Conservation (phyloP, 2,329 filamentous ascomycete genomes). For the Phyllosticta citriasiana region DNA sequence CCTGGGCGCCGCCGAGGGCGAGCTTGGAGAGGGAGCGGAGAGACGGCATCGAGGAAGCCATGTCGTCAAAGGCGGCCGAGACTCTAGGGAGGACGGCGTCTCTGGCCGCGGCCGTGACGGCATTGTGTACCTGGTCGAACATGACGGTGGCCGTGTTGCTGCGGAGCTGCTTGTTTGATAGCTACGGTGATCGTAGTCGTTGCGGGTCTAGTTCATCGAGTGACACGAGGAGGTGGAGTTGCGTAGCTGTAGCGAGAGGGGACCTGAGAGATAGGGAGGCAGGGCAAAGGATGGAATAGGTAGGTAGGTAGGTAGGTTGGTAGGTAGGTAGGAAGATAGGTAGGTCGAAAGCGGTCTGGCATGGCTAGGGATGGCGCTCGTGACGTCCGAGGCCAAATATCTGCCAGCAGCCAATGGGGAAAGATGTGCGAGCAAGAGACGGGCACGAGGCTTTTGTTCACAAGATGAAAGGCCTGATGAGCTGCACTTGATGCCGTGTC, state of each 20-base stretch:
- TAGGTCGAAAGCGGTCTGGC: neutral
- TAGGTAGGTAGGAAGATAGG: too few species aligned
- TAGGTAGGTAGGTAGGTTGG: neutral
- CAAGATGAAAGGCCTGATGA: neutral
- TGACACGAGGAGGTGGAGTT: neutral
- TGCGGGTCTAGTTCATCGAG: neutral
- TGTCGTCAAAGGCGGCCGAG: constrained; percentile 7
- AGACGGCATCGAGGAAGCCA: constrained; percentile 25
- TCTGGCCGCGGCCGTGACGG: constrained; percentile 3
- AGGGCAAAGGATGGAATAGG: neutral
- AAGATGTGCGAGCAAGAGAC: neutral
- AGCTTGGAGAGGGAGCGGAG: constrained; percentile 27
- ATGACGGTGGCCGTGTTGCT: neutral
- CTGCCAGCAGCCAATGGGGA: neutral
- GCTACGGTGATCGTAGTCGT: neutral
- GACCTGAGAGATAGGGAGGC: neutral
- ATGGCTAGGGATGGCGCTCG: neutral
- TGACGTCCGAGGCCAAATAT: neutral
- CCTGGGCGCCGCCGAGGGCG: constrained; percentile 24
- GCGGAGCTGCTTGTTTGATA: neutral
- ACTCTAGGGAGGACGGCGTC: neutral
- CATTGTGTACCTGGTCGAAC: constrained; percentile 11
- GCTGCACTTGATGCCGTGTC: neutral
- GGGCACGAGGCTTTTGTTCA: neutral
- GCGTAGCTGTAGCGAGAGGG: neutral